Conservation (phyloP, 768 basidiomycete genomes). For the Pholiota microspora region DNA sequence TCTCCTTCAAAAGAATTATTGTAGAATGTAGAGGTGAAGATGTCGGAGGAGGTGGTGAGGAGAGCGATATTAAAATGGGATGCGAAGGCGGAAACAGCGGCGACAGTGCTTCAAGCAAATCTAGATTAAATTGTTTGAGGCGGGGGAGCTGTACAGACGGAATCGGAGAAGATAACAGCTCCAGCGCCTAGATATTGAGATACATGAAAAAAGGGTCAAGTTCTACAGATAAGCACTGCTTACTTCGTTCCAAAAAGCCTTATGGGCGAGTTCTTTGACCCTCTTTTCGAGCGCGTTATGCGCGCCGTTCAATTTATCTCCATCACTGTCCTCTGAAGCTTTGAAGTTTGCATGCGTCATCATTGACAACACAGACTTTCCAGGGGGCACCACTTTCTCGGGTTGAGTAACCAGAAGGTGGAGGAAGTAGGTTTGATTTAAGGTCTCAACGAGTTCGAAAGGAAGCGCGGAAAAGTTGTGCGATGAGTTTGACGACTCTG, state of each 20-base stretch:
- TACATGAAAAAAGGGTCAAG: slow-evolving; percentile 1
- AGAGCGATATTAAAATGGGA: slow-evolving; percentile 46
- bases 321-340: slow-evolving; percentile 11
- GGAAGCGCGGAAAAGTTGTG: slow-evolving; percentile 35
- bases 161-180: slow-evolving; percentile 52
- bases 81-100: slow-evolving; percentile 61
- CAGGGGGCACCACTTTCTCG: slow-evolving; percentile 58
- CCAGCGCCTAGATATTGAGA: slow-evolving; percentile 43
- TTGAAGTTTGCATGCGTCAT: slow-evolving; percentile 35
- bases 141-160: slow-evolving; percentile 61
- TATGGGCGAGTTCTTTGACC: slow-evolving; percentile 54
- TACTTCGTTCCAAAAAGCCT: slow-evolving; percentile 78
- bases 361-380: slow-evolving; percentile 70
- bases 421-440: slow-evolving; percentile 64
- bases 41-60: slow-evolving; percentile 63
- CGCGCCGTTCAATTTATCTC: slow-evolving; percentile 5
- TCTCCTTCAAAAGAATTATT: slow-evolving; percentile 50
- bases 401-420: slow-evolving; percentile 68
- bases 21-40: slow-evolving; percentile 63
- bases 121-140: slow-evolving; percentile 53
- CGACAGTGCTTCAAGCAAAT: slow-evolving; percentile 46
- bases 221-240: slow-evolving; percentile 21
- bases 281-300: slow-evolving; percentile 30
- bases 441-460: slow-evolving; percentile 49
- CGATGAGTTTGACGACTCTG: not conserved